A percentile compares a stretch with the other conserved stretches of the same genome.
Conservation (phyloP, 2,329 filamentous ascomycete species). For the Diaporthe sp. region DNA sequence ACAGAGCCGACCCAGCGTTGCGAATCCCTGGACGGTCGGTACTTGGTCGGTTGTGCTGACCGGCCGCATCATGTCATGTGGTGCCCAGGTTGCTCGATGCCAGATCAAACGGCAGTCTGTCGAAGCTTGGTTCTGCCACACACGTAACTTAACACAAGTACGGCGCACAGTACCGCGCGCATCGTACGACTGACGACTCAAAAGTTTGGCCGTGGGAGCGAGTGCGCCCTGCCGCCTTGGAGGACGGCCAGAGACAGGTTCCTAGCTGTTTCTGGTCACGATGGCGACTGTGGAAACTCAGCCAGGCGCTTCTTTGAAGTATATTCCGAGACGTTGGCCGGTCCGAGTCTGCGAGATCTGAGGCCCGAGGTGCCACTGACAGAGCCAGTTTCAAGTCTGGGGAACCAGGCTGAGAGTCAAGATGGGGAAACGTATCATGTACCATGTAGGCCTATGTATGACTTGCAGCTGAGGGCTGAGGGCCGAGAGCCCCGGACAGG, state of each 20-base stretch:
- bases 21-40: constrained; percentile 4
- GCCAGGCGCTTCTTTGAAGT: constrained; percentile 10
- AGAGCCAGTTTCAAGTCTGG: constrained; percentile 32
- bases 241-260: not conserved
- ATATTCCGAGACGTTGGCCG: constrained; percentile 33
- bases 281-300: constrained; percentile 22
- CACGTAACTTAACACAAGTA: not conserved
- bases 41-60: not conserved
- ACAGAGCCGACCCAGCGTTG: constrained; percentile 15
- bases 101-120: constrained; percentile 9
- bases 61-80: constrained; percentile 22
- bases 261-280: constrained; percentile 16
- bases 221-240: not conserved
- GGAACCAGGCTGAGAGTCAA: constrained; percentile 28
- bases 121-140: constrained; percentile 19
- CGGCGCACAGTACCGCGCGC: not conserved
- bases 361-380: constrained; percentile 33
- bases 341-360: constrained; percentile 31
- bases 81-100: constrained; percentile 14
- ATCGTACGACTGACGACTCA: not conserved
- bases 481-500: constrained; percentile 26
- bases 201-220: constrained; percentile 4
- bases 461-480: constrained; percentile 36
- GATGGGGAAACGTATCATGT: constrained; percentile 34
- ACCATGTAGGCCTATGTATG: constrained; percentile 30